These are phyloP conservation scores for baker's yeast (Saccharomyces cerevisiae) DNA, from an alignment of 805 yeast genomes.

Conservation along the genomic window DNA sequence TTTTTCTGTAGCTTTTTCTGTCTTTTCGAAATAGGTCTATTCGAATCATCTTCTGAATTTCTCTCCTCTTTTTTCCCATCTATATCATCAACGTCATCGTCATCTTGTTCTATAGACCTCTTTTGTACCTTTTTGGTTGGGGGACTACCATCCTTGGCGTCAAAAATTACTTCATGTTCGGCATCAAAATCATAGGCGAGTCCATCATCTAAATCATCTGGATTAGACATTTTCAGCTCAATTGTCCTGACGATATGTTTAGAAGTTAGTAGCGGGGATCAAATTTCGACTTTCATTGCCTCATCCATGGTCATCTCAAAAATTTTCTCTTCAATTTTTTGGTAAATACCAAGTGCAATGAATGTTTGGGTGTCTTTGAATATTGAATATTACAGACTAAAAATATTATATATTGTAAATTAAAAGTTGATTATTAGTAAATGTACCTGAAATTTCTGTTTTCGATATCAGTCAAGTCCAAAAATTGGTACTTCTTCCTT, in stretches of 20 bases:
- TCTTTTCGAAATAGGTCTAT: slow-evolving; percentile 21
- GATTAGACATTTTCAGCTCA: slow-evolving; percentile 26
- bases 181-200: slow-evolving; percentile 47
- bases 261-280: background rate
- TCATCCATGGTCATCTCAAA: background rate
- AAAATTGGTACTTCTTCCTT: slow-evolving; percentile 36
- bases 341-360: background rate
- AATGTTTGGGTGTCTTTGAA: background rate
- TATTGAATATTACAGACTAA: background rate
- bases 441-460: slow-evolving; percentile 51
- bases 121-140: slow-evolving; percentile 5
- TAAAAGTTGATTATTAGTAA: slow-evolving; percentile 21
- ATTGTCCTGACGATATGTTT: background rate
- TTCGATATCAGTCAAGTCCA: slow-evolving; percentile 53
- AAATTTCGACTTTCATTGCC: background rate
- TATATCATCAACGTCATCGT: slow-evolving; percentile 4
- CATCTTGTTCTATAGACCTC: slow-evolving; percentile 12
- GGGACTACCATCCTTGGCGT: slow-evolving; percentile 23
- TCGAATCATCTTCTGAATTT: slow-evolving; percentile 13
- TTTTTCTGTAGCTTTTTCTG: slow-evolving; percentile 24
- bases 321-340: background rate
- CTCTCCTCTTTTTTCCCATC: slow-evolving; percentile 16
- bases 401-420: background rate
- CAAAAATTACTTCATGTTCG: slow-evolving; percentile 29
- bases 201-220: slow-evolving; percentile 77